phyloP scores from a whole-genome alignment of 2,329 filamentous ascomycete genomes.

The Magnaporthiopsis incrustans region DNA sequence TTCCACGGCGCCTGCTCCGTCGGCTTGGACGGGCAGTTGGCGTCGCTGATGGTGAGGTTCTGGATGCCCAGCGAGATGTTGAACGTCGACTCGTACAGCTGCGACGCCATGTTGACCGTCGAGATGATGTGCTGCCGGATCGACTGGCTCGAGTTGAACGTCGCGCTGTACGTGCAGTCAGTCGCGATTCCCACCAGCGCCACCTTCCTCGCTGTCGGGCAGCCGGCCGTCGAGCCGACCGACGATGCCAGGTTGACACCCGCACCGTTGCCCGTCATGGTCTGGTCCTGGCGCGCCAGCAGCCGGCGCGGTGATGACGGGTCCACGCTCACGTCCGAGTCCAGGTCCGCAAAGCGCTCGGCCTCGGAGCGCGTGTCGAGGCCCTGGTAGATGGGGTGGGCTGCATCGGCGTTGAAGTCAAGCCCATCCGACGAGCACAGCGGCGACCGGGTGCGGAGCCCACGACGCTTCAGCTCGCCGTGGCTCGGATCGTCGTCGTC shows the following conservation, averaged over 20 bases:
- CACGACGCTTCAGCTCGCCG: slow-evolving; percentile 55
- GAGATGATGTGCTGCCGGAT: slow-evolving; percentile 69
- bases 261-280: slow-evolving; percentile 64
- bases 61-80: slow-evolving; percentile 89
- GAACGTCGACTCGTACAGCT: slow-evolving; percentile 82
- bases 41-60: slow-evolving; percentile 72
- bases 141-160: slow-evolving; percentile 59
- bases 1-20: slow-evolving; percentile 72
- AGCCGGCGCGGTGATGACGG: slow-evolving; percentile 56
- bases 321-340: slow-evolving; percentile 27
- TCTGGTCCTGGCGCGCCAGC: slow-evolving; percentile 64
- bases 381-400: slow-evolving; percentile 58
- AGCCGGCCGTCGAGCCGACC: slow-evolving; percentile 78
- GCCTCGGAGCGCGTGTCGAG: slow-evolving; percentile 35
- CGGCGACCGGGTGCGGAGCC: slow-evolving; percentile 27
- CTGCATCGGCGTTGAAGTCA: slow-evolving; percentile 65
- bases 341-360: slow-evolving; percentile 18
- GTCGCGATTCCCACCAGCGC: slow-evolving; percentile 87
- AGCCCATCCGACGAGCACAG: slow-evolving; percentile 70
- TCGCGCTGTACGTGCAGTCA: slow-evolving; percentile 78
- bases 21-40: slow-evolving; percentile 60
- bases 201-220: slow-evolving; percentile 82
- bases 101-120: slow-evolving; percentile 79
- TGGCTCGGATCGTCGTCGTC: slow-evolving; percentile 26
- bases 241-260: slow-evolving; percentile 69